Evolutionary conservation across 192 early-diverging fungal species (phyloP), one percentile per base, ranked within the genome.

Genomic region (Mortierella alpina): DNA sequence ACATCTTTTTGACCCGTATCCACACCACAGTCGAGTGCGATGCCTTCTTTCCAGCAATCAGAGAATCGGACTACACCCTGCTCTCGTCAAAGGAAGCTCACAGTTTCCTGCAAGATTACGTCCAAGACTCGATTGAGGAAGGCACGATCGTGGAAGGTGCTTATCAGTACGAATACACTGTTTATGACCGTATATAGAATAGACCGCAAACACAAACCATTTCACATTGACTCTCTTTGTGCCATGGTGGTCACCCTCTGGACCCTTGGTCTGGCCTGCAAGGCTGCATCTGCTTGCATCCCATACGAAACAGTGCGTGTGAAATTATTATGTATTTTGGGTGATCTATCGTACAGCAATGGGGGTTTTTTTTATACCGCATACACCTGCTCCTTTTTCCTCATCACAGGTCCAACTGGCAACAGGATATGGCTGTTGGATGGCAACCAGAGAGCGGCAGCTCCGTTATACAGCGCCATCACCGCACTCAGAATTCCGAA

Each of bases 11-110:
- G 46, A 97, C 96, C 9, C 71, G 86, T 6, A 86, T 97, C 11
- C 72, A 89, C 45, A 76, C 82, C 10, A 75, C 83, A 5, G 87
- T 92, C 9, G 84, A 92, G 14, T 95, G 91, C 68, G 95, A 96
- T 68, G 85, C 91, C 0, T 96, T 94, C 70, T 95, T 96, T 72
- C 95, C 94, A 4, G 72, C 62, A 44, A 79, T 94, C n/a, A 83
- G 84, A n/a, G 41, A 8, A 10, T 53, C 64, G 6, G 60, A 70
- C 11, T 73, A 73, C 15, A 59, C 22, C 1, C n/a, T 73, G 12
- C 40, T 73, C 11, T 44, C 72, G 7, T 54, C 62, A 2, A 6
- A 49, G 11, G 15, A 65, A 17, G 56, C 42, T 5, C 62, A 66
- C 5, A 46, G 14, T 10, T 58, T 65, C 42, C 41, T 73, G 40